Conservation (phyloP, 2,329 filamentous ascomycete species). For the Camptophora hylomeconis region DNA sequence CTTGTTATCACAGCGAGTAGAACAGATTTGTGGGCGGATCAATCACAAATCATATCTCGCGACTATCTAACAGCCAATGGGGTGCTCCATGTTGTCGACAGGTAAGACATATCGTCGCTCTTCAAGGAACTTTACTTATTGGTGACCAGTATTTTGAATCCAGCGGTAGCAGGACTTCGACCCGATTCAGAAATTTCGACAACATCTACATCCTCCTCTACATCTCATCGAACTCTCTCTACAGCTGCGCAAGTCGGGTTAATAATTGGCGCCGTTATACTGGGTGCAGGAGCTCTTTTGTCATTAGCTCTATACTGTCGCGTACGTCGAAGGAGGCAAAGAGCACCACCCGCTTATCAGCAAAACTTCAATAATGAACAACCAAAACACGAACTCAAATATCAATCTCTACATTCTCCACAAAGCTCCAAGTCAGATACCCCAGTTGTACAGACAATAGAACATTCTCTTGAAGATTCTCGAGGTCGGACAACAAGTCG, state of each 20-base stretch:
- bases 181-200: slow-evolving; percentile 7
- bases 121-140: background rate
- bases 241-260: slow-evolving; percentile 13
- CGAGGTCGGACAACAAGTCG: too few species aligned
- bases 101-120: slow-evolving; percentile 32
- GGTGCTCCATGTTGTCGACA: slow-evolving; percentile 46
- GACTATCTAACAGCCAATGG: slow-evolving; percentile 43
- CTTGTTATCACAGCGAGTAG: slow-evolving; percentile 33
- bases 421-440: too few species aligned
- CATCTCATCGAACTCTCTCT: slow-evolving; percentile 8
- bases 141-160: background rate
- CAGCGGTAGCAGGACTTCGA: too few species aligned
- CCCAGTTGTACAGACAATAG: too few species aligned
- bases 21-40: slow-evolving; percentile 36
- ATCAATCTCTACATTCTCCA: too few species aligned
- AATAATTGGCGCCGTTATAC: slow-evolving; percentile 9
- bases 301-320: too few species aligned
- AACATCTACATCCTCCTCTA: slow-evolving; percentile 11
- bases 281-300: slow-evolving; percentile 9
- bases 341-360: too few species aligned
- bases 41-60: slow-evolving; percentile 36
- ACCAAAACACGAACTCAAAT: too few species aligned
- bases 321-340: too few species aligned
- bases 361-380: too few species aligned
- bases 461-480: too few species aligned